phyloP scores from a whole-genome alignment of 2,329 filamentous ascomycete species.

The Whalleya microplaca region DNA sequence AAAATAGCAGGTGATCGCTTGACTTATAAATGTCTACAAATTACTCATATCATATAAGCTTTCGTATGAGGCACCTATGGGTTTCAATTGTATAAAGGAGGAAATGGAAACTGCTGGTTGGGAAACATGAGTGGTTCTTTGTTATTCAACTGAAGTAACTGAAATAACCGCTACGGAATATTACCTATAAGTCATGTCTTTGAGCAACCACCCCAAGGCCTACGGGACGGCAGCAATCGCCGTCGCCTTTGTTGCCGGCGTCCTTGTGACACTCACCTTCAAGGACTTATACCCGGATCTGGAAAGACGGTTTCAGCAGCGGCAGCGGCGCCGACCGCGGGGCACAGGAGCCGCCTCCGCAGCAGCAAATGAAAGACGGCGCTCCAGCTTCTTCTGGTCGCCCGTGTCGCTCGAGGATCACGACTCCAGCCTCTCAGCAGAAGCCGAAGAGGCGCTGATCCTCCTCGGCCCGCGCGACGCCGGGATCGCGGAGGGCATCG shows the following conservation, averaged over 20 bases:
- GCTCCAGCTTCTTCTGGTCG: constrained; percentile 51
- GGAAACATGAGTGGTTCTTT: background rate
- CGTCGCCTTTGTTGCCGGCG: constrained; percentile 76
- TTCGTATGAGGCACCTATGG: no score
- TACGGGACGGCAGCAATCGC: constrained; percentile 69
- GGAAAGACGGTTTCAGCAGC: constrained; percentile 63
- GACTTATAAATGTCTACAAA: no score
- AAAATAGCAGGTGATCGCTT: background rate
- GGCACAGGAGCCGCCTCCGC: background rate
- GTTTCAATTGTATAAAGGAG: background rate
- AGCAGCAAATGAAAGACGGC: constrained; percentile 32
- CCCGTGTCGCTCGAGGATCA: constrained; percentile 61
- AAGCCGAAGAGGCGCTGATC: no score
- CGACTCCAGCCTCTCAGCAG: constrained; percentile 41
- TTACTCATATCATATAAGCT: no score
- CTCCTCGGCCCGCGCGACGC: constrained; percentile 27
- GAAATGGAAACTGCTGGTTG: background rate
- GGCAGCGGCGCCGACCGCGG: constrained; percentile 38
- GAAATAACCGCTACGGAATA: no score
- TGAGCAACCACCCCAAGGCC: constrained; percentile 63
- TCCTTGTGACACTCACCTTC: constrained; percentile 74
- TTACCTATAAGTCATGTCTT: no score
- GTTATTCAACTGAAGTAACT: constrained; percentile 8
- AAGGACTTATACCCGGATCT: constrained; percentile 81
- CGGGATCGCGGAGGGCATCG: constrained; percentile 75